Evolutionary conservation across 495 filamentous ascomycete species (phyloP), one percentile per base, ranked within the genome.

Genomic region (Podospora appendiculata): DNA sequence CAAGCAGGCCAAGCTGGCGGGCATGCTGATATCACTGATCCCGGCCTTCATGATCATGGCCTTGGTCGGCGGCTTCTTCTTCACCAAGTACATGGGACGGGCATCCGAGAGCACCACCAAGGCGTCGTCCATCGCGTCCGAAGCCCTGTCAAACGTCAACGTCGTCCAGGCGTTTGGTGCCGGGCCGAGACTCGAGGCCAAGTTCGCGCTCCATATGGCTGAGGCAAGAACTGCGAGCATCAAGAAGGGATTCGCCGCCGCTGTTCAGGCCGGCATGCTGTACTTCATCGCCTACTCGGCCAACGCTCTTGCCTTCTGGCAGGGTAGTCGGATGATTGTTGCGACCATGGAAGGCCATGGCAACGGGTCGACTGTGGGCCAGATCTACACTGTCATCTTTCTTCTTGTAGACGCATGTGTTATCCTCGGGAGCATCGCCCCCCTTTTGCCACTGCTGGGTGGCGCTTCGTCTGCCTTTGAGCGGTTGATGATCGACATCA

Each of bases 301-400:
- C 64, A 96, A 95, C 57, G 88, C 84, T 39, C 79, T 97, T 19
- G 85, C 90, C 25, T 97, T 95, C 70, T 97, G 92, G 92, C 85
- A 90, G 72, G 92, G 92, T 12, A 90, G 85, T 51, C 74, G 79
- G 47, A 93, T 82, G 64, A 60, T 95, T 13, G 85, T 89, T 0
- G 62, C 77, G 7, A 81, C 81, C 4, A 76, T 84, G 46, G 71
- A 81, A 18, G 59, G 60, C 4, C 58, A 73, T 16, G 50, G 52
- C 0, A 41, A 18, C 14, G 57, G 38, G 1, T 41, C 48, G 33
- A 25, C 25, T 5, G 53, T 66, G 5, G 63, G 63, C n/a, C 44
- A 51, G 41, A 63, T 60, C 32, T 66, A 61, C 38, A 66, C 63
- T 0, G 63, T 66, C 14, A 52, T 66, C 13, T 66, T 63, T 32